phyloP scores from a whole-genome alignment of 2,329 filamentous ascomycete species.

The Cyanodermella asteris region DNA sequence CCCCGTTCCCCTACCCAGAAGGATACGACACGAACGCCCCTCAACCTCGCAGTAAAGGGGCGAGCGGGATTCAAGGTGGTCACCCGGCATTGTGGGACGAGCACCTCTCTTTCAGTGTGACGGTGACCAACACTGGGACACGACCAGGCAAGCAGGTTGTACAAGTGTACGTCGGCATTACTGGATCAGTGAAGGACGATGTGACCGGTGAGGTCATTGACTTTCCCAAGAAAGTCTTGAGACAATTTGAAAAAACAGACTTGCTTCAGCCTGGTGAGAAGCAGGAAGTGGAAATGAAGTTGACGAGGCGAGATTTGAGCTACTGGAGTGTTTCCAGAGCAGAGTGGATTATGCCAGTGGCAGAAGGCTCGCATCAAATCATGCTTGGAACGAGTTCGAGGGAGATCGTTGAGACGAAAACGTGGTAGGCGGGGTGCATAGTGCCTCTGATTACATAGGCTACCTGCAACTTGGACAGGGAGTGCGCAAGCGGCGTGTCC shows the following conservation, averaged over 20 bases:
- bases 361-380: conserved; percentile 12
- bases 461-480: no score
- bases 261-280: conserved; percentile 30
- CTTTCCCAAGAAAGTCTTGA: conserved; percentile 45
- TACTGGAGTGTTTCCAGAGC: conserved; percentile 47
- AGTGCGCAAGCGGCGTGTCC: no score
- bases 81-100: conserved; percentile 43
- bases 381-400: conserved; percentile 7
- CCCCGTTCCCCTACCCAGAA: conserved; percentile 29
- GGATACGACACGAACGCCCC: conserved; percentile 27
- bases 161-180: conserved; percentile 33
- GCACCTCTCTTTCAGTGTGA: conserved; percentile 28
- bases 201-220: conserved; percentile 29
- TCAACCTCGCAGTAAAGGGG: conserved; percentile 33
- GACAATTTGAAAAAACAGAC: conserved; percentile 50
- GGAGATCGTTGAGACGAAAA: no score
- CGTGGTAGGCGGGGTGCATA: no score
- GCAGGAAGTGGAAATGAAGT: conserved; percentile 30
- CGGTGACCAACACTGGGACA: conserved; percentile 39
- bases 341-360: conserved; percentile 43
- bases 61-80: conserved; percentile 47
- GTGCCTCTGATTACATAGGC: no score
- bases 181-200: conserved; percentile 19
- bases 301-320: conserved; percentile 49
- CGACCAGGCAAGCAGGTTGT: conserved; percentile 30